phyloP scores from a whole-genome alignment of 2,329 filamentous ascomycete genomes.

The Rhinocladiella mackenziei region DNA sequence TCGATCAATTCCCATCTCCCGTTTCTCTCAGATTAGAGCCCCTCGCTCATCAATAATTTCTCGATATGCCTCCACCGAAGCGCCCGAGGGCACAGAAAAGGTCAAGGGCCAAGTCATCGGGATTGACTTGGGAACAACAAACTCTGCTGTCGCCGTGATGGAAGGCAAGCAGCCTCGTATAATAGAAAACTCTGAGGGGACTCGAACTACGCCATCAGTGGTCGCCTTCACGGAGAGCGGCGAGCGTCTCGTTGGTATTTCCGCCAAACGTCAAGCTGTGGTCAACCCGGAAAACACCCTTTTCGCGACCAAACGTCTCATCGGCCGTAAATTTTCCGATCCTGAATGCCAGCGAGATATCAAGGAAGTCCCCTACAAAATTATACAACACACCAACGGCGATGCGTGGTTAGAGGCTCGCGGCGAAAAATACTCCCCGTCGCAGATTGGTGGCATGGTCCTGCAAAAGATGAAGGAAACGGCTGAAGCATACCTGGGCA shows the following conservation, averaged over 20 bases:
- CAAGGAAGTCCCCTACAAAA: slow-evolving; percentile 98
- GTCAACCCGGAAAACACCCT: slow-evolving; percentile 98
- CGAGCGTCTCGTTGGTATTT: slow-evolving; percentile 93
- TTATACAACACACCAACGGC: slow-evolving; percentile 92
- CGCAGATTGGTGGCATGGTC: slow-evolving; percentile 95
- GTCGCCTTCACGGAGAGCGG: slow-evolving; percentile 94
- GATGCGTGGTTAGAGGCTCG: slow-evolving; percentile 94
- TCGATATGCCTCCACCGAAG: slow-evolving; percentile 71
- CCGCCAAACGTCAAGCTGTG: slow-evolving; percentile 95
- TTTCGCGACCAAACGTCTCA: slow-evolving; percentile 97
- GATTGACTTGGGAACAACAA: slow-evolving; percentile 98
- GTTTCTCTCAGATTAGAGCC: slow-evolving; percentile 65
- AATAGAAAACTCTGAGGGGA: slow-evolving; percentile 97
- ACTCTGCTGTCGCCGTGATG: slow-evolving; percentile 96
- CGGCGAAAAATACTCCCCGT: slow-evolving; percentile 93
- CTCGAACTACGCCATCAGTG: slow-evolving; percentile 86
- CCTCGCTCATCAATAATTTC: slow-evolving; percentile 70
- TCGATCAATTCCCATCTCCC: slow-evolving; percentile 67
- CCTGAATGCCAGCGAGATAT: slow-evolving; percentile 92
- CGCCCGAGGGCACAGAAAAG: slow-evolving; percentile 62
- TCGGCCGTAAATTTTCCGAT: slow-evolving; percentile 95
- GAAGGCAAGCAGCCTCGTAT: slow-evolving; percentile 94
- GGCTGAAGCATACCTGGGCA: slow-evolving; percentile 86
- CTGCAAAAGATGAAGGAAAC: slow-evolving; percentile 99
- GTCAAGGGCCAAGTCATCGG: slow-evolving; percentile 94